Conservation (phyloP, 176 grass and related monocot species). For the Bolboschoenus planiculmis region DNA sequence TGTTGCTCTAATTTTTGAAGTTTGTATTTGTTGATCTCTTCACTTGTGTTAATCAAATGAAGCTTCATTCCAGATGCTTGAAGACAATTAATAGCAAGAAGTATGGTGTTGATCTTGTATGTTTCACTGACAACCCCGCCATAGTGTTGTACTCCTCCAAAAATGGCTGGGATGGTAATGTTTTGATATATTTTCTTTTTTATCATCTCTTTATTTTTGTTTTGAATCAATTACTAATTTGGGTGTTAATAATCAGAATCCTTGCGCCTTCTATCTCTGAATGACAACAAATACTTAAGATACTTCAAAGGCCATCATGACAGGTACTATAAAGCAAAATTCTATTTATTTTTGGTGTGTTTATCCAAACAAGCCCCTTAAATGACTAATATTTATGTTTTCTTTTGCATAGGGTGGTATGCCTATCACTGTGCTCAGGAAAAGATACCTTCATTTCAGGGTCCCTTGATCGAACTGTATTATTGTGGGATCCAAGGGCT, state of each 20-base stretch:
- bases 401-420: conserved; percentile 66
- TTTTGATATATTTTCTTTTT: not conserved
- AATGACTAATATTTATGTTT: conserved; percentile 16
- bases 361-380: conserved; percentile 10
- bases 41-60: conserved; percentile 6
- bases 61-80: conserved; percentile 52
- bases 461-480: conserved; percentile 87
- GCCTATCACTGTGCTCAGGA: conserved; percentile 69
- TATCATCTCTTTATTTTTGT: conserved; percentile 11
- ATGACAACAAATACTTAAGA: conserved; percentile 89
- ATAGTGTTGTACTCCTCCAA: conserved; percentile 92
- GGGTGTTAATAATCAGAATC: conserved; percentile 55
- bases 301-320: conserved; percentile 99
- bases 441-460: conserved; percentile 79
- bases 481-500: conserved; percentile 82
- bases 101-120: conserved; percentile 89
- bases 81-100: conserved; percentile 99
- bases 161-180: conserved; percentile 99
- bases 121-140: conserved; percentile 83
- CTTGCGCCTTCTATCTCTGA: conserved; percentile 75
- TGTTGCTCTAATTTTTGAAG: not conserved
- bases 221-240: conserved; percentile 22
- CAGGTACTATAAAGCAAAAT: conserved; percentile 38
- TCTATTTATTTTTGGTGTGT: not conserved
- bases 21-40: conserved; percentile 19